Evolutionary conservation across 1,284 basidiomycete genomes (phyloP).

Genomic region (Mycosarcoma mackinlayi): DNA sequence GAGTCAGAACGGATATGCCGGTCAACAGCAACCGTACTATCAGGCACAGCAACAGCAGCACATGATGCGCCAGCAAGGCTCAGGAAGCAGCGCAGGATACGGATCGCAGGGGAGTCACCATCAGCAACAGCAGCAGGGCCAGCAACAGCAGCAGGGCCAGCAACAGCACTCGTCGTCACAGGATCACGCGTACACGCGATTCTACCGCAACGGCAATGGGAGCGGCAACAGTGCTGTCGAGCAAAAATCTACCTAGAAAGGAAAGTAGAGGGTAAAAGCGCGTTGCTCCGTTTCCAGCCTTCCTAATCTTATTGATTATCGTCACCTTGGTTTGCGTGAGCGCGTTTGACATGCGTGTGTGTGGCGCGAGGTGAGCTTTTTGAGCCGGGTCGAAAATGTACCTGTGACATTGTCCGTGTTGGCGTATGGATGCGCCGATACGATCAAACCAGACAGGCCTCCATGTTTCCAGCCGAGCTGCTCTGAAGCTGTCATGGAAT

Average conservation of each 20-base stretch:
- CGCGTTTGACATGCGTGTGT: no score
- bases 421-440: no score
- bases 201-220: slow-evolving; percentile 24
- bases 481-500: no score
- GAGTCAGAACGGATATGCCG: neutral
- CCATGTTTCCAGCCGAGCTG: no score
- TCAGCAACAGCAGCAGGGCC: slow-evolving; percentile 2
- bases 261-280: neutral
- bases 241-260: slow-evolving; percentile 18
- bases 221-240: slow-evolving; percentile 19
- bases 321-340: no score
- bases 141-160: slow-evolving; percentile 10
- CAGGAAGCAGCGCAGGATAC: neutral
- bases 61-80: slow-evolving; percentile 8
- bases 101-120: neutral
- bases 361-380: no score
- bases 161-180: slow-evolving; percentile 15
- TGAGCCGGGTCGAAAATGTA: no score
- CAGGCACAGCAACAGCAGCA: slow-evolving; percentile 7
- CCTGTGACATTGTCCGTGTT: no score
- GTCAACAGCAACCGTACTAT: neutral
- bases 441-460: no score
- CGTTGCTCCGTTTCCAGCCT: no score
- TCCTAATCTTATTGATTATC: no score
- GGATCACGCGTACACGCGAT: slow-evolving; percentile 17